Conservation (phyloP, 2,329 filamentous ascomycete species). For the Curvularia verruculosa region DNA sequence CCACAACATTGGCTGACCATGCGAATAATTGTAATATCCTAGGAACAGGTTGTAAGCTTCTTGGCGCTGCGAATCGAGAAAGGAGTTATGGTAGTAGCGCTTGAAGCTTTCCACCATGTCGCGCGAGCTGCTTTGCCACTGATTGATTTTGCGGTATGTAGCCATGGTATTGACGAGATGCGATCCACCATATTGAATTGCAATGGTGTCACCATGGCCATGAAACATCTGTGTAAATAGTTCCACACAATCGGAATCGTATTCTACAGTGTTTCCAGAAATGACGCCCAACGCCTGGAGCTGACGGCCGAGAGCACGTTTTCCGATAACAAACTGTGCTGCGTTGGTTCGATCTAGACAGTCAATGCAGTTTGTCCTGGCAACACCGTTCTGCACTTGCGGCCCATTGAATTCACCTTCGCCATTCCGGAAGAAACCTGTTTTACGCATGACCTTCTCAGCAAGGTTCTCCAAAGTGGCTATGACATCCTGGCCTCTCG, state of each 20-base stretch:
- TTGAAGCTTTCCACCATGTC: conserved; percentile 99
- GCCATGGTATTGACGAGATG: conserved; percentile 99
- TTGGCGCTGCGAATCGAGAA: conserved; percentile 95
- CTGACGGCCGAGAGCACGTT: conserved; percentile 89
- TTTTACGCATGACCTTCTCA: conserved; percentile 81
- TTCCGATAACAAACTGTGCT: conserved; percentile 96
- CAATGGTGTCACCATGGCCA: conserved; percentile 96
- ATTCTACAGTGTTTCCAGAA: conserved; percentile 77
- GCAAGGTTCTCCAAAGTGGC: conserved; percentile 88
- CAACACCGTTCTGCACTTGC: conserved; percentile 86
- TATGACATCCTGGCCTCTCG: conserved; percentile 90
- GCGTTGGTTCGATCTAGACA: conserved; percentile 97
- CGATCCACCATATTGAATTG: conserved; percentile 95
- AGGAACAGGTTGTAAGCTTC: conserved; percentile 98
- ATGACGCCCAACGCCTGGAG: conserved; percentile 90
- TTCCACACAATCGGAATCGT: conserved; percentile 94
- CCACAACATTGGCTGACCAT: conserved; percentile 95
- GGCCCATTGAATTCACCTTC: conserved; percentile 69
- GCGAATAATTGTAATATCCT: conserved; percentile 88
- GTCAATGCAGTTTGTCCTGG: conserved; percentile 96
- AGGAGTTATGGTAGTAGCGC: conserved; percentile 98
- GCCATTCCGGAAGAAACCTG: conserved; percentile 95
- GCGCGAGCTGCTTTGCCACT: conserved; percentile 95
- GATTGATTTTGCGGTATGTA: conserved; percentile 97
- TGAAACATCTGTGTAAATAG: conserved; percentile 97